Evolutionary conservation across 2,329 filamentous ascomycete species (phyloP), one percentile per base, ranked within the genome.

Genomic region (Massarina eburnea): DNA sequence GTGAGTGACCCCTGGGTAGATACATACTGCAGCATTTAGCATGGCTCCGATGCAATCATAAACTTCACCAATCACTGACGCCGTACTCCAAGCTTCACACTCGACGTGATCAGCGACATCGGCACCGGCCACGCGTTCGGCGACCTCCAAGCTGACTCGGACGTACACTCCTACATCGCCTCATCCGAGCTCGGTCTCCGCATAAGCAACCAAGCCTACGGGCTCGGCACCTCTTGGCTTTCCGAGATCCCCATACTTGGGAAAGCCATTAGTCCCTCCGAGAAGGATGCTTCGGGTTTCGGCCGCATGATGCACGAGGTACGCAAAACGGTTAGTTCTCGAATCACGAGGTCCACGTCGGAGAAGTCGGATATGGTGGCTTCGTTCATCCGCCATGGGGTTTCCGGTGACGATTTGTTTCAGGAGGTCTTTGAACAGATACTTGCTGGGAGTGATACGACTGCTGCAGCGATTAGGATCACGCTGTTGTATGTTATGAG

Each of bases 391-490:
- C 67, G 68, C 9, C 72, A 76, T 48, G 73, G 72, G 55, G 57
- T 79, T 1, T 62, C 66, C 4, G 61, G 38, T 55, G 72, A 62
- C 49, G 67, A 70, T 63, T 46, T 76, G 66, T 59, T 73, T 64
- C 49, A 66, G 39, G 75, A 78, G 49, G 72, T 68, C 0, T 57
- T 73, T 4, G 67, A 74, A 10, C 73, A 76, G 46, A 76, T 78
- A 32, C 68, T 80, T 4, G 80, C 80, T 4, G 81, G 81, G 3
- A 79, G 79, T 0, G 81, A 84, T 48, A 82, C 79, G 1, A 81
- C 80, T 0, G 79, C 81, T 0, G 80, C 78, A 0, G 74, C 74
- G 2, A 73, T 84, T 8, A 75, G 81, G 2, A 70, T 75, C 29
- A 80, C 75, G 1, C 51, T 83, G 43, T 71, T 83, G 18, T 73